phyloP scores from a whole-genome alignment of 1,139 yeast genomes.

The Nakaseomyces delphensis region DNA sequence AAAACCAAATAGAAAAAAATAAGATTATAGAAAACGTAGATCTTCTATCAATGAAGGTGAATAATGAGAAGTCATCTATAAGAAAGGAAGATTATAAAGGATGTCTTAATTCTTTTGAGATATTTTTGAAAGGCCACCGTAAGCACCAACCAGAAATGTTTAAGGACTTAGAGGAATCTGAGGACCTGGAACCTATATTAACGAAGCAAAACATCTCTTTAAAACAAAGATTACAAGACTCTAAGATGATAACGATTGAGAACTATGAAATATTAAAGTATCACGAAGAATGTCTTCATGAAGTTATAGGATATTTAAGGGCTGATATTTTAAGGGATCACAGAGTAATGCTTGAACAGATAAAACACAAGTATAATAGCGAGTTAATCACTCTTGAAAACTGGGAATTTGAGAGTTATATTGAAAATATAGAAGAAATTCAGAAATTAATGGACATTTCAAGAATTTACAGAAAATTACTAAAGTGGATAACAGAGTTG shows the following conservation, averaged over 20 bases:
- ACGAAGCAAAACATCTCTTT: conserved; percentile 17
- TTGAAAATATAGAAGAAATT: conserved; percentile 17
- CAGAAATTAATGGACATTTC: conserved; percentile 21
- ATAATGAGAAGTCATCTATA: conserved; percentile 1
- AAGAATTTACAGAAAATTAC: conserved; percentile 15
- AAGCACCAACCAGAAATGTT: not conserved
- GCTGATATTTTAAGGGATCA: conserved; percentile 18
- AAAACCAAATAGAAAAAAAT: conserved; percentile 20
- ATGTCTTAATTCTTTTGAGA: not conserved
- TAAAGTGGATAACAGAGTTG: conserved; percentile 7
- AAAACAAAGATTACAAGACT: conserved; percentile 11
- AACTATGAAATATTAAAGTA: conserved; percentile 15
- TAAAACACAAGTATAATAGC: conserved; percentile 12
- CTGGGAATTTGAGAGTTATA: conserved; percentile 18
- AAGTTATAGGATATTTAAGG: conserved; percentile 18
- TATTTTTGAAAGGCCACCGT: not conserved
- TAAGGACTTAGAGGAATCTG: not conserved
- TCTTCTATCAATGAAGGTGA: conserved; percentile 14
- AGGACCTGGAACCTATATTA: conserved; percentile 9
- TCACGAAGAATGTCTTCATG: conserved; percentile 20
- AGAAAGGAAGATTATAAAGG: conserved; percentile 1
- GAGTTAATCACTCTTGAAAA: conserved; percentile 19
- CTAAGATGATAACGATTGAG: conserved; percentile 11
- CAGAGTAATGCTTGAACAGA: conserved; percentile 10
- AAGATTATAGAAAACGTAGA: conserved; percentile 18